A percentile compares a stretch with the other conserved stretches of the same genome.
Evolutionary conservation across 2,329 filamentous ascomycete species (phyloP).

Genomic region (Colletotrichum phormii): DNA sequence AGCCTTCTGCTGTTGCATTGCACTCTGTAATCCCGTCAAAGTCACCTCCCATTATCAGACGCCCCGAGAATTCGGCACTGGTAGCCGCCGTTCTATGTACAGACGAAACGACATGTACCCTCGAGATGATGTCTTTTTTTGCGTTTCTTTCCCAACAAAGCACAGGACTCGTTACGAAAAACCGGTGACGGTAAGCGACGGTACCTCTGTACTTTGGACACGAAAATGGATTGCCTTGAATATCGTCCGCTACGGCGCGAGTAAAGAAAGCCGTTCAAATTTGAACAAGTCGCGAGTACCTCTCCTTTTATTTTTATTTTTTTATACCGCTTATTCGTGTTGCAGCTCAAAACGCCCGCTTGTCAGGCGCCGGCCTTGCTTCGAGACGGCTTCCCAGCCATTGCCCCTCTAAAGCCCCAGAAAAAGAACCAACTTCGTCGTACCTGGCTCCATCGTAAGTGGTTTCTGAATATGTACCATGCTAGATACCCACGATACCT

Average conservation of each 20-base stretch:
- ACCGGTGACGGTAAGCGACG: constrained; percentile 2
- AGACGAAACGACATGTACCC: constrained; percentile 13
- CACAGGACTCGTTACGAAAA: neutral
- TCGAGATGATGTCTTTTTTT: neutral
- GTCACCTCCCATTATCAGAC: constrained; percentile 15
- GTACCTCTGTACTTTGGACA: neutral
- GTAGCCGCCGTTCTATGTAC: constrained; percentile 8
- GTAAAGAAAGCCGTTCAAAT: constrained; percentile 10
- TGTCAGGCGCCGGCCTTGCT: constrained; percentile 22
- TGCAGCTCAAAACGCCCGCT: constrained; percentile 35
- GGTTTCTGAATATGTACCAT: neutral
- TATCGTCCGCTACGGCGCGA: neutral
- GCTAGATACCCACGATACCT: neutral
- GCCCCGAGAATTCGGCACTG: constrained; percentile 24
- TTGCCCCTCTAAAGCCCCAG: neutral
- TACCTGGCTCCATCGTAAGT: neutral
- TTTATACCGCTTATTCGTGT: constrained; percentile 31
- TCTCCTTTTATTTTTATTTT: neutral
- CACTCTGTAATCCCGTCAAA: constrained; percentile 12
- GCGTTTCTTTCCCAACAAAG: constrained; percentile 1
- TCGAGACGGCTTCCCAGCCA: neutral
- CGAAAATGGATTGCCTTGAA: neutral
- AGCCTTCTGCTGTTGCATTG: neutral
- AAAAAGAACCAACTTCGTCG: neutral
- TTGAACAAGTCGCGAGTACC: constrained; percentile 20